Percentiles rank a stretch among this genome's conserved stretches.
phyloP scores from a whole-genome alignment of 164 flowering plant genomes.

The Buxus sempervirens region DNA sequence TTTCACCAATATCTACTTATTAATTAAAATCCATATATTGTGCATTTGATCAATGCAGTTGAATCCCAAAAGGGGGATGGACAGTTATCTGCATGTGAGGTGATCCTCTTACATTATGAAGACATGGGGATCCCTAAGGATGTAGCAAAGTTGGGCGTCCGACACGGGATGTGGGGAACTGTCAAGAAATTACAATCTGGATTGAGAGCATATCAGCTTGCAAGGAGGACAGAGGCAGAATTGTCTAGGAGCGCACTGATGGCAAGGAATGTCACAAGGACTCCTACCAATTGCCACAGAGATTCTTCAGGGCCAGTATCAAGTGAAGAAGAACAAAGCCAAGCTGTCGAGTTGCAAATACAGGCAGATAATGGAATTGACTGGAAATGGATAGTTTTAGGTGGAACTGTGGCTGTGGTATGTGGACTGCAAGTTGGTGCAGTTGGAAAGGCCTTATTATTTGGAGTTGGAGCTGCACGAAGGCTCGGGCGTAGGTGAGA shows the following conservation, averaged over 20 bases:
- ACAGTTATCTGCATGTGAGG: constrained; percentile 83
- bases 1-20: not conserved
- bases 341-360: not conserved
- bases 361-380: constrained; percentile 38
- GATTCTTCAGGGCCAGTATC: constrained; percentile 25
- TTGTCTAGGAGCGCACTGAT: constrained; percentile 58
- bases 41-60: constrained; percentile 36
- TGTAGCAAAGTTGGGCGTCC: constrained; percentile 86
- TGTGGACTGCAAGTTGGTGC: constrained; percentile 69
- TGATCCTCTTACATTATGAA: constrained; percentile 80
- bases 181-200: constrained; percentile 90
- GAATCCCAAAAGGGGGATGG: constrained; percentile 89
- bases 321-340: constrained; percentile 33
- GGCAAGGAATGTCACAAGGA: constrained; percentile 69
- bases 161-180: constrained; percentile 99
- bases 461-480: constrained; percentile 83
- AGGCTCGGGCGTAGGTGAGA: constrained; percentile 49
- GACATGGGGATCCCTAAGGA: constrained; percentile 99
- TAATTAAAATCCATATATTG: too few species aligned
- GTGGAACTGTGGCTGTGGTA: constrained; percentile 73
- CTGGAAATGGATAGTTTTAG: constrained; percentile 77
- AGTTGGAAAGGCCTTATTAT: constrained; percentile 61
- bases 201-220: constrained; percentile 77
- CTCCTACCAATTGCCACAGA: constrained; percentile 32
- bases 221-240: constrained; percentile 53